Percentiles rank a stretch among this genome's conserved stretches.
These are phyloP conservation scores for Phytophthora uliginosa DNA, from an alignment of 352 stramenopile genomes.

Conservation along the genomic window DNA sequence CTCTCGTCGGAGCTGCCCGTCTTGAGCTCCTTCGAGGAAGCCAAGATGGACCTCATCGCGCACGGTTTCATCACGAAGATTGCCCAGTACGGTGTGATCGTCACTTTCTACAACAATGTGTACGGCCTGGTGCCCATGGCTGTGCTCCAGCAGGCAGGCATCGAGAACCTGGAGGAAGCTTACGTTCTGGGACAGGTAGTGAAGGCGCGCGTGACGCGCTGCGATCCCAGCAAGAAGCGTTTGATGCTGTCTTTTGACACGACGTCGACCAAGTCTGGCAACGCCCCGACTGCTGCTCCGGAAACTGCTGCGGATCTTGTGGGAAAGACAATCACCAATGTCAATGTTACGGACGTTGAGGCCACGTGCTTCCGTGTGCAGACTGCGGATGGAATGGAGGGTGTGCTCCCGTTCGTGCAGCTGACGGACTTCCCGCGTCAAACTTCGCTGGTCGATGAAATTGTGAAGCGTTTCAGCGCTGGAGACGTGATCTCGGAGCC, in stretches of 20 bases:
- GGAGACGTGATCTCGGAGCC: slow-evolving; percentile 68
- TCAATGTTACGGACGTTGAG: slow-evolving; percentile 81
- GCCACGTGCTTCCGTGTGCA: slow-evolving; percentile 76
- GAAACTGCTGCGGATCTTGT: slow-evolving; percentile 48
- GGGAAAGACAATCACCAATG: slow-evolving; percentile 63
- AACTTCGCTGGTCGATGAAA: slow-evolving; percentile 77
- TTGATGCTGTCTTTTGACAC: slow-evolving; percentile 90
- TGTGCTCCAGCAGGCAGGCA: slow-evolving; percentile 86
- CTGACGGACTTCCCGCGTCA: slow-evolving; percentile 88
- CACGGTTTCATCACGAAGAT: slow-evolving; percentile 97
- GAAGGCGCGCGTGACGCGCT: slow-evolving; percentile 81
- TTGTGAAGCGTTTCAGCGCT: slow-evolving; percentile 61
- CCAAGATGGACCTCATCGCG: slow-evolving; percentile 75
- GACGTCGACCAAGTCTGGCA: slow-evolving; percentile 31
- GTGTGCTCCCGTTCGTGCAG: slow-evolving; percentile 83
- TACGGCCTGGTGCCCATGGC: slow-evolving; percentile 93
- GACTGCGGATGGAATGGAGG: slow-evolving; percentile 78
- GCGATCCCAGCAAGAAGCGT: slow-evolving; percentile 82
- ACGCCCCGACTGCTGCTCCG: slow-evolving; percentile 21
- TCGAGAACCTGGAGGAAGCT: slow-evolving; percentile 85
- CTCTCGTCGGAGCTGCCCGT: slow-evolving; percentile 81
- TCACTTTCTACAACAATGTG: slow-evolving; percentile 98
- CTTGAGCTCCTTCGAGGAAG: slow-evolving; percentile 81
- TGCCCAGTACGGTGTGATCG: slow-evolving; percentile 92
- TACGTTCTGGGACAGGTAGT: slow-evolving; percentile 92